Evolutionary conservation across 495 filamentous ascomycete species (phyloP).

Genomic region (Podospora pseudoanserina): DNA sequence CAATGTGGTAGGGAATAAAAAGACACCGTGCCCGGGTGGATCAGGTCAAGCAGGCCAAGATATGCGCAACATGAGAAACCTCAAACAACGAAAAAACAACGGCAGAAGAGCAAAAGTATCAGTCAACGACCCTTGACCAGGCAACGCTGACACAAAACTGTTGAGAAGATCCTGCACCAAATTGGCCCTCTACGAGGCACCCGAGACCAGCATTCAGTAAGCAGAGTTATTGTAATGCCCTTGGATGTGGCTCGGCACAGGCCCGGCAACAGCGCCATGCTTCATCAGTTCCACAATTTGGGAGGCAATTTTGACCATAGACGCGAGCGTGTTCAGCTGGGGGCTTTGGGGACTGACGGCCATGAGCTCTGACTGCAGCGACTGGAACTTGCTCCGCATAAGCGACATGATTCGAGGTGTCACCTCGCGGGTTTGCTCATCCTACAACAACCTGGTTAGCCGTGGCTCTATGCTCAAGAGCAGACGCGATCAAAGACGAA

Average conservation of each 20-base stretch:
- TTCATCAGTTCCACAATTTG: conserved; percentile 25
- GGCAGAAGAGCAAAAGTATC: background rate
- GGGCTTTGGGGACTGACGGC: conserved; percentile 58
- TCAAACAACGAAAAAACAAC: too few relatives aligned
- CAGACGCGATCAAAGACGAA: too few relatives aligned
- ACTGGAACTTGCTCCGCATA: conserved; percentile 66
- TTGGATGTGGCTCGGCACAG: background rate
- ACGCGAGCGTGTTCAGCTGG: conserved; percentile 59
- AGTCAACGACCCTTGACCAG: background rate
- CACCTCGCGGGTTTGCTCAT: conserved; percentile 70
- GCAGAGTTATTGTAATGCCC: conserved; percentile 12
- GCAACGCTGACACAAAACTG: background rate
- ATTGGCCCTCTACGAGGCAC: background rate
- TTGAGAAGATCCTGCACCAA: background rate
- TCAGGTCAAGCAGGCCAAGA: background rate
- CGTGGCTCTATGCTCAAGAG: background rate
- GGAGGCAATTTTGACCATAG: conserved; percentile 40
- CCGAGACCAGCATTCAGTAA: background rate
- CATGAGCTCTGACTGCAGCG: conserved; percentile 64
- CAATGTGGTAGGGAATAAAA: background rate
- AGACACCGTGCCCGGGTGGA: background rate
- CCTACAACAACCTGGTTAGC: conserved; percentile 46
- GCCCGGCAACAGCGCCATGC: conserved; percentile 15
- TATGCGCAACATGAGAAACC: background rate
- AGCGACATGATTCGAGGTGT: conserved; percentile 69